These are phyloP conservation scores for Trichosporon sp. DNA, from an alignment of 1,284 basidiomycete genomes.

Conservation along the genomic window DNA sequence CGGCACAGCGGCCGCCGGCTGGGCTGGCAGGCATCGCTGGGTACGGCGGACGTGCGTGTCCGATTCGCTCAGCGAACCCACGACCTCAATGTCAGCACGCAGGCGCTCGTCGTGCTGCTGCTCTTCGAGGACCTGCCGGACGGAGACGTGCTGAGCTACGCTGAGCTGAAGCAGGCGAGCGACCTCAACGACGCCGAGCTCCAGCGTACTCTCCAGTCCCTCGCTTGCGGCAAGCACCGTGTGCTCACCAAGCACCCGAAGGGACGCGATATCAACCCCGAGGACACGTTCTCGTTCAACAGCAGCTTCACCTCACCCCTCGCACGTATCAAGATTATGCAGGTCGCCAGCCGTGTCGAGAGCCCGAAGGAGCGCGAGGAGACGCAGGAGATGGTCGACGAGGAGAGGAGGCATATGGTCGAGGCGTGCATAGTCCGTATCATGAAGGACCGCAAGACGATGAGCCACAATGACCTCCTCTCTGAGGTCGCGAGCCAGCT, in stretches of 20 bases:
- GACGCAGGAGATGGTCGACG: constrained; percentile 84
- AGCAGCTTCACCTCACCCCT: constrained; percentile 68
- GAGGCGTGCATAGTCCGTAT: constrained; percentile 97
- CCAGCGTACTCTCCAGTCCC: constrained; percentile 84
- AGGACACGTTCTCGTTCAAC: constrained; percentile 89
- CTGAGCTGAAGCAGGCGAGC: constrained; percentile 56
- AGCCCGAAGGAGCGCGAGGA: constrained; percentile 80
- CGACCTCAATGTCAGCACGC: constrained; percentile 90
- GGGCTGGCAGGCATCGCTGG: constrained; percentile 90
- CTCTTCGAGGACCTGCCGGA: constrained; percentile 72
- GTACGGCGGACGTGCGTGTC: constrained; percentile 83
- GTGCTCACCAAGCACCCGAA: constrained; percentile 86
- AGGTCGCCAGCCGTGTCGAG: constrained; percentile 80
- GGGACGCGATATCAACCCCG: constrained; percentile 67
- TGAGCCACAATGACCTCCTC: constrained; percentile 83
- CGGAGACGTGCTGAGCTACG: constrained; percentile 56
- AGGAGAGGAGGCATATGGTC: constrained; percentile 82
- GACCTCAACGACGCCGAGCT: constrained; percentile 71
- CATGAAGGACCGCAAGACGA: constrained; percentile 92
- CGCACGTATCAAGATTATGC: constrained; percentile 90
- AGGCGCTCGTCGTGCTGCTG: constrained; percentile 79
- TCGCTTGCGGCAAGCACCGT: constrained; percentile 96
- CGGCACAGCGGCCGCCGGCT: constrained; percentile 84
- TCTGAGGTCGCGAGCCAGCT: constrained; percentile 87
- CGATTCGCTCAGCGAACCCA: constrained; percentile 74